Base-by-base conservation (phyloP, 2,329 filamentous ascomycete species). In the Penicillium polonicum region DNA sequence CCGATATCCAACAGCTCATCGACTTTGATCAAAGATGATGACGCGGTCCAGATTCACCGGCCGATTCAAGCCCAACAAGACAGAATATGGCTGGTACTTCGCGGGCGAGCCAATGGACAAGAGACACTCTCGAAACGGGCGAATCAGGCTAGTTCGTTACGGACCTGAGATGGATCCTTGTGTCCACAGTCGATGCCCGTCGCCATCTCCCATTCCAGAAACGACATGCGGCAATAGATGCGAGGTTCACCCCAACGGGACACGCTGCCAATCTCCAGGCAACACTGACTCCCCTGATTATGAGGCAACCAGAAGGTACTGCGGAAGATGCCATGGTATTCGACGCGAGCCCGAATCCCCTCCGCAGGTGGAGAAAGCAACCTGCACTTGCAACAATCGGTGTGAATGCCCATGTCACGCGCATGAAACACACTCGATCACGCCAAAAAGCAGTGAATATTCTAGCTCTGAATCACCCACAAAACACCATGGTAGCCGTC, bases 91-190 rank as follows among this genome's bases (percentile, higher is more conserved):
- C 21, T 56, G 53, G 53, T 56, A 56, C 41, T 56, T 56, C 23
- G 53, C 53, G 10, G 53, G 53, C 4, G 33, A 56, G 35, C 48
- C 53, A 35, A 56, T 56, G 53, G 39, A 56, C 19, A 56, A 51
- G n/a, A 44, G 17, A 51, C 39, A 19, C 10, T 27, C 53, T 38
- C 21, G 53, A 29, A 31, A 48, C 15, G 25, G 46, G 13, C 39
- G 29, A 38, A 56, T 56, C 23, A 51, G 41, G n/a, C 39, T 56
- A 27, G 38, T 56, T 36, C 53, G 53, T 6, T 56, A 52, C 6
- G 23, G 31, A 23, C 31, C 52, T 39, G 56, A 33, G 17, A 49
- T 23, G 21, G 58, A 60, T 4, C 17, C 29, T 8, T 52, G 48
- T 43, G 19, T 25, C 35, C 51, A 48, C 19, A 57, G 39, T 27